These are phyloP conservation scores for Phytophthora boehmeriae DNA, from an alignment of 352 stramenopile species.

Conservation along the genomic window DNA sequence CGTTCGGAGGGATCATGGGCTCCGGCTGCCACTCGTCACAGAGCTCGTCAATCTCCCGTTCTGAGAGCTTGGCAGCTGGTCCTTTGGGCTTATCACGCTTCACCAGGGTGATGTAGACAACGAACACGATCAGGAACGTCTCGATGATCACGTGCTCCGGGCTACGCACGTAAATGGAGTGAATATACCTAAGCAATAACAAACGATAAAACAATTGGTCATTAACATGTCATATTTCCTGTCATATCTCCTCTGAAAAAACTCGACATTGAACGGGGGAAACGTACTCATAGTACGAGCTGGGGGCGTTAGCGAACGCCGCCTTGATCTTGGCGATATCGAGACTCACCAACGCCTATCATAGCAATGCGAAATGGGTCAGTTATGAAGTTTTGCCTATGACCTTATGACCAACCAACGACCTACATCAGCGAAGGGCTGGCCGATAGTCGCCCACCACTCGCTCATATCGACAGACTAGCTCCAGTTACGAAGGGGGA, in stretches of 20 bases:
- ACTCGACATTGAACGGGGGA: neutral
- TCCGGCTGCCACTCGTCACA: conserved; percentile 90
- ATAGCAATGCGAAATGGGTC: neutral
- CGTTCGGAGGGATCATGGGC: conserved; percentile 77
- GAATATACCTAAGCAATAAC: conserved; percentile 56
- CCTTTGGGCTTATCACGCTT: conserved; percentile 78
- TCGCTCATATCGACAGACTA: conserved; percentile 59
- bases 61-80: conserved; percentile 70
- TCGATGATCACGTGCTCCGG: conserved; percentile 97
- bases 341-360: conserved; percentile 66
- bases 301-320: conserved; percentile 63
- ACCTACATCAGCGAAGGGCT: conserved; percentile 72
- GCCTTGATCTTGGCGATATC: conserved; percentile 63
- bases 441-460: conserved; percentile 79
- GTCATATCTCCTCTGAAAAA: neutral
- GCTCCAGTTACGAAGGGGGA: neutral
- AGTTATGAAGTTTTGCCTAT: no score
- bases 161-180: conserved; percentile 79
- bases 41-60: conserved; percentile 91
- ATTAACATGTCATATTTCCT: no score
- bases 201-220: no score
- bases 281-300: conserved; percentile 76
- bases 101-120: conserved; percentile 94
- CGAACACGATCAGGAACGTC: conserved; percentile 96
- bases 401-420: neutral